Conservation (phyloP, 108 stramenopile species). For the Thalassiosira profunda region DNA sequence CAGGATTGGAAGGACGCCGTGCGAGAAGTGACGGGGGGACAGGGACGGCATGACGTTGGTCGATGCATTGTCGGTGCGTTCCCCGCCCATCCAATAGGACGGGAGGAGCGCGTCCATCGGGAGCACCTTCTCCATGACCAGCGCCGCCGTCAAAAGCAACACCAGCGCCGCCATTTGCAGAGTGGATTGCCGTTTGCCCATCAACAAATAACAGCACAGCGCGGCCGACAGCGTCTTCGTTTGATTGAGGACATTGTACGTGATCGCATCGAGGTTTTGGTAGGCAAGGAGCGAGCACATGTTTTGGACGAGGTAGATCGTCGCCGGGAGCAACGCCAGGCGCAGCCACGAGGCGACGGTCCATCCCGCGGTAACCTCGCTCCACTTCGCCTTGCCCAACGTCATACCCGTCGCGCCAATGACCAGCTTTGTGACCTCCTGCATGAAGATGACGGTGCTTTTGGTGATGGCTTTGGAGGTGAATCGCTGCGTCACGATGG, state of each 20-base stretch:
- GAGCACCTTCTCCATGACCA: slow-evolving; percentile 77
- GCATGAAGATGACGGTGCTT: slow-evolving; percentile 81
- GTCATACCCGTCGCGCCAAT: slow-evolving; percentile 54
- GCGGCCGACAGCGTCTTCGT: slow-evolving; percentile 96
- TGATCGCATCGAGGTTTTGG: slow-evolving; percentile 92
- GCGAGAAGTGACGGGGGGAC: slow-evolving; percentile 56
- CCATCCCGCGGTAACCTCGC: slow-evolving; percentile 52
- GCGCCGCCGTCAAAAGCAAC: slow-evolving; percentile 77
- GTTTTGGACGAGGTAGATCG: slow-evolving; percentile 94
- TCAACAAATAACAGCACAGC: slow-evolving; percentile 89
- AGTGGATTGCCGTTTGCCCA: slow-evolving; percentile 83
- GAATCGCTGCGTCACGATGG: slow-evolving; percentile 76
- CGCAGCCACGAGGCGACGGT: slow-evolving; percentile 61
- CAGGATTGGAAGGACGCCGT: slow-evolving; percentile 84
- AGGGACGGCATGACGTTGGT: slow-evolving; percentile 14
- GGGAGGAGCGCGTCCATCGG: slow-evolving; percentile 36
- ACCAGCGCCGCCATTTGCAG: slow-evolving; percentile 88
- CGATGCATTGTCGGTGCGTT: slow-evolving; percentile 3
- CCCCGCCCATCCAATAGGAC: slow-evolving; percentile 11
- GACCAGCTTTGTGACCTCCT: slow-evolving; percentile 71
- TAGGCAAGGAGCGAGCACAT: slow-evolving; percentile 88
- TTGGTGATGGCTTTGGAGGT: slow-evolving; percentile 64
- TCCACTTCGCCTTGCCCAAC: slow-evolving; percentile 21
- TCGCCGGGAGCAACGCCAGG: slow-evolving; percentile 87
- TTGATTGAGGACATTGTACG: slow-evolving; percentile 97